Evolutionary conservation across 2,329 filamentous ascomycete species (phyloP).

Genomic region (Sporothrix schenckii): DNA sequence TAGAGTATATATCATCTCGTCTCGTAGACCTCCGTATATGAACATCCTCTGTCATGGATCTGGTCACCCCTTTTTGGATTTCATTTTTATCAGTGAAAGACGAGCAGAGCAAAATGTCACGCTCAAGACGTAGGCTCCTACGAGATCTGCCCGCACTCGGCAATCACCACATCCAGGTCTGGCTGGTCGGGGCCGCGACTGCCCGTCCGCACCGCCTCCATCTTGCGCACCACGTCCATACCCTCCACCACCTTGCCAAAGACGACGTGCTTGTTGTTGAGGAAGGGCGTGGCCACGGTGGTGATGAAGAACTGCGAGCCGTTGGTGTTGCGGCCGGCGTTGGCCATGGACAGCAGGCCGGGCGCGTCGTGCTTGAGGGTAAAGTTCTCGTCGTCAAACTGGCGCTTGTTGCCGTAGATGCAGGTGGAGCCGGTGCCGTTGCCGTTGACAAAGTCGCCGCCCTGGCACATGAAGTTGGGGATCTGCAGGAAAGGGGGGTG

Average conservation of each 20-base stretch:
- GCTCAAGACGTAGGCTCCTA: background rate
- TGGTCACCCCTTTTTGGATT: background rate
- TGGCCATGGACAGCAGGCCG: slow-evolving; percentile 91
- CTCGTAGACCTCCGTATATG: background rate
- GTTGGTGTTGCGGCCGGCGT: slow-evolving; percentile 89
- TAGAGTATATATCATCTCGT: background rate
- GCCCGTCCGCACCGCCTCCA: slow-evolving; percentile 86
- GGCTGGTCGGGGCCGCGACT: slow-evolving; percentile 75
- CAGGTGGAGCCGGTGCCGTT: slow-evolving; percentile 86
- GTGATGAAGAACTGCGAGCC: slow-evolving; percentile 98
- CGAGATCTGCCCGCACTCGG: slow-evolving; percentile 92
- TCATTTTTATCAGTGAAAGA: too few species aligned
- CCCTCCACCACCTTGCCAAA: slow-evolving; percentile 90
- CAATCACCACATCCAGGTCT: slow-evolving; percentile 79
- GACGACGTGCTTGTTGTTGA: slow-evolving; percentile 93
- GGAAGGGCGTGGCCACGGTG: slow-evolving; percentile 79
- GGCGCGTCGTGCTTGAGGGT: slow-evolving; percentile 73
- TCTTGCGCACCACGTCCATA: slow-evolving; percentile 87
- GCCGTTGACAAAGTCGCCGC: slow-evolving; percentile 87
- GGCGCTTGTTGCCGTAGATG: slow-evolving; percentile 77
- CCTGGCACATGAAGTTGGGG: slow-evolving; percentile 96
- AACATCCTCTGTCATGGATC: background rate
- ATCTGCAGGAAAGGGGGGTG: slow-evolving; percentile 60
- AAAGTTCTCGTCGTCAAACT: slow-evolving; percentile 93
- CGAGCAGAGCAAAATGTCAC: too few species aligned